A percentile compares a stretch with the other conserved stretches of the same genome.
These are phyloP conservation scores for Epichloe sibirici DNA, from an alignment of 2,329 filamentous ascomycete species.

Conservation along the genomic window DNA sequence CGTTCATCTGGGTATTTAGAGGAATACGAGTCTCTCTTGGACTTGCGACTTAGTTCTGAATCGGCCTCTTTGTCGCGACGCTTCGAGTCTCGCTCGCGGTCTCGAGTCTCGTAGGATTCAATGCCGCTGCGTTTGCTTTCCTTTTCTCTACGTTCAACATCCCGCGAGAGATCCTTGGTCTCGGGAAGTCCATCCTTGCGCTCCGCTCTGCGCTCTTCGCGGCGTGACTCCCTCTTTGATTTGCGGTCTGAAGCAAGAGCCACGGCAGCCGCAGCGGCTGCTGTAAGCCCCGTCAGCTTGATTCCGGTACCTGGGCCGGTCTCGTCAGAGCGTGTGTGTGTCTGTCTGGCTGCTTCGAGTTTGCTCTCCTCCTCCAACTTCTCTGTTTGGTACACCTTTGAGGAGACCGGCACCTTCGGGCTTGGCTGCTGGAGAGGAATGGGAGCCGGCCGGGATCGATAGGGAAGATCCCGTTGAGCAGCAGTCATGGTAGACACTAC, in stretches of 20 bases:
- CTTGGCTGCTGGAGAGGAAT: constrained; percentile 77
- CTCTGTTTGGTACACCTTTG: constrained; percentile 49
- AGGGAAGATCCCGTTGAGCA: constrained; percentile 26
- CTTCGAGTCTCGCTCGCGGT: constrained; percentile 12
- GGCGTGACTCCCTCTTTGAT: constrained; percentile 8
- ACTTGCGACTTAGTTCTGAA: constrained; percentile 11
- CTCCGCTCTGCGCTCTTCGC: constrained; percentile 12
- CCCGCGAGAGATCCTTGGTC: constrained; percentile 2
- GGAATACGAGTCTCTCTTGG: constrained; percentile 18
- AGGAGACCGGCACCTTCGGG: constrained; percentile 61
- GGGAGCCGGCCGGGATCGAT: constrained; percentile 38
- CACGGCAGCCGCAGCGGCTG: constrained; percentile 34
- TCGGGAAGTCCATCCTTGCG: constrained; percentile 11
- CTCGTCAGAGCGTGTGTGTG: constrained; percentile 22
- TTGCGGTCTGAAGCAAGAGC: constrained; percentile 16
- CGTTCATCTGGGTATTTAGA: constrained; percentile 18
- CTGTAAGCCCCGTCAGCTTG: constrained; percentile 32
- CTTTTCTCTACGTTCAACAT: background rate
- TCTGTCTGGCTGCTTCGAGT: constrained; percentile 18
- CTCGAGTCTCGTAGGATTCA: constrained; percentile 3
- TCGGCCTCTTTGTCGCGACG: constrained; percentile 13
- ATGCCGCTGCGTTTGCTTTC: constrained; percentile 7
- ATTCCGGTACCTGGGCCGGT: constrained; percentile 31
- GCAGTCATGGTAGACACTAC: constrained; percentile 36
- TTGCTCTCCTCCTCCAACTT: constrained; percentile 25